A percentile compares a stretch with the other conserved stretches of the same genome.
Evolutionary conservation across 176 grass and related monocot species (phyloP).

Genomic region (Avena atlantica): DNA sequence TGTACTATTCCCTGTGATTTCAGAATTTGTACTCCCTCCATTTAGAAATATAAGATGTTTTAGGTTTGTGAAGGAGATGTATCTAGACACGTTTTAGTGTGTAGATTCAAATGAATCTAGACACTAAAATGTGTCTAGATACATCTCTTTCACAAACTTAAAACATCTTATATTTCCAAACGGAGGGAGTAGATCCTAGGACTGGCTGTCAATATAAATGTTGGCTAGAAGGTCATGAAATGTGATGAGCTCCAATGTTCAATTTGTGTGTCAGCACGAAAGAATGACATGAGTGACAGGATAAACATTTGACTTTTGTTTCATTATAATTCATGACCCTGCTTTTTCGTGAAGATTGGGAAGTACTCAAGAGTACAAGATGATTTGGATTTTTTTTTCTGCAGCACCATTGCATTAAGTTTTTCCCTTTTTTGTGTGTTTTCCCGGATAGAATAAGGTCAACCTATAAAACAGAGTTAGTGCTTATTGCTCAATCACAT

Average conservation of each 20-base stretch:
- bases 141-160: too few relatives aligned
- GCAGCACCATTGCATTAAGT: neutral
- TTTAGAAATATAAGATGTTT: too few relatives aligned
- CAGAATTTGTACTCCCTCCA: neutral
- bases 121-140: too few relatives aligned
- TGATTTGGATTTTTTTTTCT: neutral
- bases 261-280: conserved; percentile 23
- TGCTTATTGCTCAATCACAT: neutral
- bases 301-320: neutral
- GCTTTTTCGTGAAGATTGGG: neutral
- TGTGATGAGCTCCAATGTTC: neutral
- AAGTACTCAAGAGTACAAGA: neutral
- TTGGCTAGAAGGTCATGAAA: neutral
- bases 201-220: conserved; percentile 7
- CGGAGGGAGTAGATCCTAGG: neutral
- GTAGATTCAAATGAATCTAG: too few relatives aligned
- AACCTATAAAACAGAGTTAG: conserved; percentile 7
- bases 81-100: too few relatives aligned
- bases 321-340: neutral
- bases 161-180: too few relatives aligned
- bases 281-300: neutral
- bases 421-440: neutral
- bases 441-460: neutral
- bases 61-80: too few relatives aligned
- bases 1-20: neutral